Conservation (phyloP, 73 alveolate species). For the Symbiodinium natans region DNA sequence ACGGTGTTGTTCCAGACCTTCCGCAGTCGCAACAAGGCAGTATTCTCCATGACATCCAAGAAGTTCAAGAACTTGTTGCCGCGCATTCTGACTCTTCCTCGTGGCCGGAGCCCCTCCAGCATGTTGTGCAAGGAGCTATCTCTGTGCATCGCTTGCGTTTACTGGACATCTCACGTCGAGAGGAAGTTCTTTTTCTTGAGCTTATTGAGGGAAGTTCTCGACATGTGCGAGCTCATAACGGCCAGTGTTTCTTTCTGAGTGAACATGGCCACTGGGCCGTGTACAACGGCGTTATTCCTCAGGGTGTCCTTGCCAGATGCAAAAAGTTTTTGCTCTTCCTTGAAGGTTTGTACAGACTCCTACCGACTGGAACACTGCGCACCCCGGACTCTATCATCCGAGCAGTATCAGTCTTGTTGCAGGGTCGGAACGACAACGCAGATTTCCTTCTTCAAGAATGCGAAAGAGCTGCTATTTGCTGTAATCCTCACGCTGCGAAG, state of each 20-base stretch:
- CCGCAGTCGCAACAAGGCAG: background rate
- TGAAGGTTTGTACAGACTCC: background rate
- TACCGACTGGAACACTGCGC: background rate
- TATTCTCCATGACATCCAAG: background rate
- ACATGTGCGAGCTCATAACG: background rate
- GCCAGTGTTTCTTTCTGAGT: background rate
- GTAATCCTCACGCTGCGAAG: background rate
- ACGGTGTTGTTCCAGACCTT: background rate
- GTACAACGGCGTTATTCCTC: background rate
- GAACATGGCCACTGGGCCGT: background rate
- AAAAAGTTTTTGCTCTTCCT: background rate
- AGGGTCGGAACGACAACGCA: background rate
- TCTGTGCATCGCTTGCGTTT: background rate
- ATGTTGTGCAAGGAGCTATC: background rate
- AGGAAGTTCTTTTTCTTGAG: background rate
- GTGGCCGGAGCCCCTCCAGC: background rate
- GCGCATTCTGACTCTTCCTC: background rate
- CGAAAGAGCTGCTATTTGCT: background rate
- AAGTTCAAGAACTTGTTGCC: background rate
- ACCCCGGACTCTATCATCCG: background rate
- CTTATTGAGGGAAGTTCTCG: background rate
- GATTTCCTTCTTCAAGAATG: background rate
- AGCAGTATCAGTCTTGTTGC: background rate
- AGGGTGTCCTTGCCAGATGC: background rate
- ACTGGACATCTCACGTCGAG: background rate